phyloP scores from a whole-genome alignment of 805 yeast genomes.

The Lachancea kluyveri region DNA sequence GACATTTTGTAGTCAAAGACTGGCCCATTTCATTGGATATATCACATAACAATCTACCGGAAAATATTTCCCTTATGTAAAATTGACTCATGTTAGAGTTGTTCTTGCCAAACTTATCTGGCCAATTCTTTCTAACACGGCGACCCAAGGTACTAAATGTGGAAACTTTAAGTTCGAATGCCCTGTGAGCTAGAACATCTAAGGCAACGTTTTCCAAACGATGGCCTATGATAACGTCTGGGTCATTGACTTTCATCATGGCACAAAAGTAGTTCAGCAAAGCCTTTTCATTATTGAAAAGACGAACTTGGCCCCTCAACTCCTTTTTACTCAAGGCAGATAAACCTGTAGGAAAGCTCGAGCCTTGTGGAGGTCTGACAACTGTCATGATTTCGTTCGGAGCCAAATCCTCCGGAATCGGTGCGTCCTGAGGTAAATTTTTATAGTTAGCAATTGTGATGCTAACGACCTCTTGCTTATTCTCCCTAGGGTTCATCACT shows the following conservation, averaged over 20 bases:
- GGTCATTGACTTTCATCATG: constrained; percentile 68
- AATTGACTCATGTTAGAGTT: constrained; percentile 46
- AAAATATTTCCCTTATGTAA: constrained; percentile 60
- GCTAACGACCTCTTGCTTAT: constrained; percentile 82
- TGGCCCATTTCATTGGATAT: constrained; percentile 93
- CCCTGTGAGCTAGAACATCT: constrained; percentile 74
- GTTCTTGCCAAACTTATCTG: constrained; percentile 58
- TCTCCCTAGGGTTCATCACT: constrained; percentile 61
- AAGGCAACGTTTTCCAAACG: constrained; percentile 71
- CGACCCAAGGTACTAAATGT: constrained; percentile 85
- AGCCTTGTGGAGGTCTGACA: constrained; percentile 67
- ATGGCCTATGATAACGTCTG: constrained; percentile 89
- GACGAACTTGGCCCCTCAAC: constrained; percentile 39
- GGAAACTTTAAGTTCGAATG: constrained; percentile 65
- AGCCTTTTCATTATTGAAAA: constrained; percentile 68
- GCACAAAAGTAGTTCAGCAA: constrained; percentile 72
- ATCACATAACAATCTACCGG: constrained; percentile 88
- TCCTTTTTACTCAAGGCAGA: constrained; percentile 51
- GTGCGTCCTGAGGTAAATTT: constrained; percentile 67
- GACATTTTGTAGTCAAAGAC: constrained; percentile 85
- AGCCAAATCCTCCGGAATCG: constrained; percentile 52
- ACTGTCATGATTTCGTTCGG: constrained; percentile 65
- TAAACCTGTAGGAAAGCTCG: constrained; percentile 73
- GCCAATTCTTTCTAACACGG: constrained; percentile 69
- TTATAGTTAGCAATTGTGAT: constrained; percentile 70